phyloP scores from a whole-genome alignment of 2,329 filamentous ascomycete species.

The Orbilia oligospora region DNA sequence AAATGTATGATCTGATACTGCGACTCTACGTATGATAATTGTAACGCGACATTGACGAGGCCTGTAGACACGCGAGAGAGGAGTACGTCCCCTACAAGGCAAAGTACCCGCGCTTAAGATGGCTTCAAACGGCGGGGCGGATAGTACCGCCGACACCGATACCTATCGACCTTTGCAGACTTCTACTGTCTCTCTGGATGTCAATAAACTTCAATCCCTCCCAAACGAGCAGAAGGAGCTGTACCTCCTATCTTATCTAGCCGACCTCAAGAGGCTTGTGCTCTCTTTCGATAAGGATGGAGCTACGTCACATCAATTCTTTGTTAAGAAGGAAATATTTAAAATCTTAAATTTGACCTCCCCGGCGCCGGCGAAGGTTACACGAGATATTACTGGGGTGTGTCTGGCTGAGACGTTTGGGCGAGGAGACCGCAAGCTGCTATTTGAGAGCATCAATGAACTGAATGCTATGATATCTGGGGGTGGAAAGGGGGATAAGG shows the following conservation, averaged over 20 bases:
- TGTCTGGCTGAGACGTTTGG: constrained; percentile 86
- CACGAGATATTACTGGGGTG: constrained; percentile 88
- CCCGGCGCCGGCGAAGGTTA: constrained; percentile 86
- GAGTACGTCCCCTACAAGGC: constrained; percentile 29
- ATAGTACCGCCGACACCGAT: constrained; percentile 38
- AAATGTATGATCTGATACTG: constrained; percentile 7
- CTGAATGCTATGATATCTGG: constrained; percentile 80
- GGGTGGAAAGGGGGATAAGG: constrained; percentile 82
- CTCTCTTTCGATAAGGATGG: constrained; percentile 80
- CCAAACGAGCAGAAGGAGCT: constrained; percentile 96
- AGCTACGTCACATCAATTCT: constrained; percentile 88
- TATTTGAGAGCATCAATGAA: constrained; percentile 96
- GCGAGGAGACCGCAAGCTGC: constrained; percentile 87
- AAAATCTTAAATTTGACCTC: constrained; percentile 87
- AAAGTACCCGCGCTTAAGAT: constrained; percentile 22
- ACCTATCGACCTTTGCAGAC: constrained; percentile 50
- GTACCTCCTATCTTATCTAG: constrained; percentile 89
- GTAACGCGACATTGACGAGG: constrained; percentile 36
- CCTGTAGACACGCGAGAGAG: constrained; percentile 41
- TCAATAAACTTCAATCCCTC: constrained; percentile 88
- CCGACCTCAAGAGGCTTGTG: constrained; percentile 85
- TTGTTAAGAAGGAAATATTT: constrained; percentile 93
- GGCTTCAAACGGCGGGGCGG: constrained; percentile 55
- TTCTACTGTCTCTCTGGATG: constrained; percentile 78
- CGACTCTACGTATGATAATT: neutral